phyloP scores from a whole-genome alignment of 2,329 filamentous ascomycete species.

The Talaromyces atroroseus region DNA sequence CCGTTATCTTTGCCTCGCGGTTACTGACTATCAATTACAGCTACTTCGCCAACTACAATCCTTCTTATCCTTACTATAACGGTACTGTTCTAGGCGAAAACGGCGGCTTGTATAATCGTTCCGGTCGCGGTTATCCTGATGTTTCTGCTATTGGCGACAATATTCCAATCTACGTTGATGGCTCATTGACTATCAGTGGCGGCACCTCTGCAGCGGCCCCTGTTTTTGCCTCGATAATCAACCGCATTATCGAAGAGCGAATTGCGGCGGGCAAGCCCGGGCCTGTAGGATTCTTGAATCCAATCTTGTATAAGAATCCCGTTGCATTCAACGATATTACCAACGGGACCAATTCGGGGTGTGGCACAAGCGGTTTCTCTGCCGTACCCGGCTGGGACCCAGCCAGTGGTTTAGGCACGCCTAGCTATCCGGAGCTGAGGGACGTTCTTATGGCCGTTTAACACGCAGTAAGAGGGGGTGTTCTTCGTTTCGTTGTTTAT shows the following conservation, averaged over 20 bases:
- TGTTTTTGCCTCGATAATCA: slow-evolving; percentile 53
- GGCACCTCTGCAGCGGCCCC: slow-evolving; percentile 48
- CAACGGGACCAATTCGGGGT: slow-evolving; percentile 2
- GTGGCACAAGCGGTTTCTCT: slow-evolving; percentile 4
- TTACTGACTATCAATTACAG: neutral
- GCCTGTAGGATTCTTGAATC: slow-evolving; percentile 9
- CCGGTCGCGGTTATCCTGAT: slow-evolving; percentile 59
- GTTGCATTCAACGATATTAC: slow-evolving; percentile 11
- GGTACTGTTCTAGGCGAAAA: slow-evolving; percentile 8
- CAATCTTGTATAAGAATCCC: slow-evolving; percentile 6
- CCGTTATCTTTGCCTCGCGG: neutral
- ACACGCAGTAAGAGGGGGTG: too few relatives aligned
- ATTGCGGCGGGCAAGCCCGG: slow-evolving; percentile 44
- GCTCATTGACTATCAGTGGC: neutral
- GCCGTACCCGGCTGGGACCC: slow-evolving; percentile 25
- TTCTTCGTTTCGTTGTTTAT: neutral
- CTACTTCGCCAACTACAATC: slow-evolving; percentile 11
- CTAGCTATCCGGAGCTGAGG: slow-evolving; percentile 14
- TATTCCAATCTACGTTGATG: slow-evolving; percentile 1
- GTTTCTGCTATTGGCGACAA: slow-evolving; percentile 46
- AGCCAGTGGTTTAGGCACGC: slow-evolving; percentile 28
- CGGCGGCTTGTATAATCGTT: slow-evolving; percentile 38
- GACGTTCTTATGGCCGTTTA: slow-evolving; percentile 8
- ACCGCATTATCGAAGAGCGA: slow-evolving; percentile 59
- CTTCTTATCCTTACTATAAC: slow-evolving; percentile 12